These are phyloP conservation scores for Ascochyta clinopodiicola DNA, from an alignment of 2,329 filamentous ascomycete species.

Conservation along the genomic window DNA sequence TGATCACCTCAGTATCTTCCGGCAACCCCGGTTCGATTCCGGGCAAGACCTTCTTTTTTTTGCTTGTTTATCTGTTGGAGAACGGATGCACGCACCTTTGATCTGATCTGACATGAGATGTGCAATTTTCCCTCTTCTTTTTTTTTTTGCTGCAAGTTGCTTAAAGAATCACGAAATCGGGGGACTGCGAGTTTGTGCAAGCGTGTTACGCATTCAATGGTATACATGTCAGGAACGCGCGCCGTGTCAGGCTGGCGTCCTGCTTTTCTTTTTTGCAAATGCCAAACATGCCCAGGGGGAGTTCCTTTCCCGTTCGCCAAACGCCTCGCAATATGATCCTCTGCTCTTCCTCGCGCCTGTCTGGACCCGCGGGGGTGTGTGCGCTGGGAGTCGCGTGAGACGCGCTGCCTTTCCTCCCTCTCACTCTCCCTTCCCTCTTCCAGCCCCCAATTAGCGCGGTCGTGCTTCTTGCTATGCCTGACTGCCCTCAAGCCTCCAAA, in stretches of 20 bases:
- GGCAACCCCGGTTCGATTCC: constrained; percentile 24
- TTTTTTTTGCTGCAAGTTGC: too few relatives aligned
- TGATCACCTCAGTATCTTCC: constrained; percentile 19
- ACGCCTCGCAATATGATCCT: constrained; percentile 40
- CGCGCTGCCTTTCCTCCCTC: too few relatives aligned
- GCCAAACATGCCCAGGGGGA: constrained; percentile 14
- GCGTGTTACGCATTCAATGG: constrained; percentile 10
- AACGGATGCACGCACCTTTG: too few relatives aligned
- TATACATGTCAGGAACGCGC: constrained; percentile 12
- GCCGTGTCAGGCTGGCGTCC: constrained; percentile 2
- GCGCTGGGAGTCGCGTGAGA: too few relatives aligned
- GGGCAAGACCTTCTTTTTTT: constrained; percentile 19
- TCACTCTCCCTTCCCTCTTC: neutral
- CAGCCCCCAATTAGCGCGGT: too few relatives aligned
- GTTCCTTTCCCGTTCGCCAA: constrained; percentile 31
- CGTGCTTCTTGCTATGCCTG: neutral
- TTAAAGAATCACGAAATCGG: neutral
- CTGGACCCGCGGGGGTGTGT: neutral
- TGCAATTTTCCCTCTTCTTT: too few relatives aligned
- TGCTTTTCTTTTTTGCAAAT: constrained; percentile 19
- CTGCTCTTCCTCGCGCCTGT: neutral
- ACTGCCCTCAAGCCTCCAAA: neutral
- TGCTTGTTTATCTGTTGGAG: neutral
- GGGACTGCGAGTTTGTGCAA: neutral
- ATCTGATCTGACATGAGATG: too few relatives aligned